Evolutionary conservation across 2,329 filamentous ascomycete species (phyloP), one percentile per base, ranked within the genome.

Genomic region (Pseudodiploospora longispora): DNA sequence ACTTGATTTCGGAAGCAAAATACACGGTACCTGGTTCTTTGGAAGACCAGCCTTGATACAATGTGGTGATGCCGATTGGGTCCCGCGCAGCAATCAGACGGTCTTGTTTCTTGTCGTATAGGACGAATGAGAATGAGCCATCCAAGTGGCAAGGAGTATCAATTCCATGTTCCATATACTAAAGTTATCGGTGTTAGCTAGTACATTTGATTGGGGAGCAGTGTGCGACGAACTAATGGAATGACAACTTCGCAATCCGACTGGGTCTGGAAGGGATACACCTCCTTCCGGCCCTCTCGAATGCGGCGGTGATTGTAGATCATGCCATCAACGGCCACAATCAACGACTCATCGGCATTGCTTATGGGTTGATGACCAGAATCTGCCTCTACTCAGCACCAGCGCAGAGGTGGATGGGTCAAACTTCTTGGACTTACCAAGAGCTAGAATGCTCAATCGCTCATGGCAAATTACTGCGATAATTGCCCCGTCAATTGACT

Each of bases 171-270:
- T 97, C 82, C 71, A 89, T 78, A 65, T 98, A 98, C 87, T 95
- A 36, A 12, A 38, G 36, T 4, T 30, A 19, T 19, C 19, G 3
- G 19, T 19, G 19, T 19, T 19, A 31, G 34, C 27, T n/a, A n/a
- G 19, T 19, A 19, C 19, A 19, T 19, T 19, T 19, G 3, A 19
- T 19, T 19, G 3, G 19, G 19, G 19, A 19, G 19, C 19, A 19
- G 4, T n/a, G n/a, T 6, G 10, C 28, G 29, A 67, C 81, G 63
- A 77, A 94, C 88, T 76, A 98, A 69, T 55, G 94, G 93, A 62
- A 98, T 95, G 68, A 98, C 94, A 63, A 98, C 91, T 70, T 98
- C 93, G 70, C 93, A 98, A 63, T 98, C 93, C 32, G 91, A 97
- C 62, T 93, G 85, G 53, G 93, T 98, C 82, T 96, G 96, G 82